These are phyloP conservation scores for Thelonectria olida DNA, from an alignment of 2,329 filamentous ascomycete species.

Conservation along the genomic window DNA sequence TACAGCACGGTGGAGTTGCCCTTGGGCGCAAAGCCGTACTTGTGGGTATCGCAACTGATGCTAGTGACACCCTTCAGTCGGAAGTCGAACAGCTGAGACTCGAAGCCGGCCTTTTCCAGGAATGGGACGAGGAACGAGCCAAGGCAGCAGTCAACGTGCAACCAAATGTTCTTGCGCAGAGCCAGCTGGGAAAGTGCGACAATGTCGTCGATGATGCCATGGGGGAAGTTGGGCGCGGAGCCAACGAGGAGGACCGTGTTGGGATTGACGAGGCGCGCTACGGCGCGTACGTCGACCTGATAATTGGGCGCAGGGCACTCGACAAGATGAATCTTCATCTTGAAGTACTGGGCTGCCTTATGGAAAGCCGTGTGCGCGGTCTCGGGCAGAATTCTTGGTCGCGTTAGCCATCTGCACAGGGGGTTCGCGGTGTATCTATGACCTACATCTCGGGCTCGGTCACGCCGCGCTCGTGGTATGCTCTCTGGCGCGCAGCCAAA, in stretches of 20 bases:
- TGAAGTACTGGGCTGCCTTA: conserved; percentile 95
- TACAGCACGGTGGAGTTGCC: conserved; percentile 95
- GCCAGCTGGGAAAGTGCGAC: conserved; percentile 84
- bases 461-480: conserved; percentile 82
- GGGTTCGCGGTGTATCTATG: background rate
- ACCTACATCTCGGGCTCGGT: conserved; percentile 93
- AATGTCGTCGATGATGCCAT: conserved; percentile 98
- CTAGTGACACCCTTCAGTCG: conserved; percentile 91
- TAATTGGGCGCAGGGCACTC: conserved; percentile 85
- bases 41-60: conserved; percentile 97
- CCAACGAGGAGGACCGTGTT: conserved; percentile 96
- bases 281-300: conserved; percentile 81
- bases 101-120: conserved; percentile 92
- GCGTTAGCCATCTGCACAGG: conserved; percentile 18
- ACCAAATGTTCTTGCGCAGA: conserved; percentile 78
- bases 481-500: conserved; percentile 89
- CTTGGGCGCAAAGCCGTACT: conserved; percentile 98
- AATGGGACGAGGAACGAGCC: conserved; percentile 95
- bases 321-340: conserved; percentile 92
- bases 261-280: conserved; percentile 87
- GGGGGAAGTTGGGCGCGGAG: conserved; percentile 96
- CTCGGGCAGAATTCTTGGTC: conserved; percentile 83
- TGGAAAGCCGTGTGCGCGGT: conserved; percentile 97
- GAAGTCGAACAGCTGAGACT: conserved; percentile 91
- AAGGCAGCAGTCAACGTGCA: conserved; percentile 98